Evolutionary conservation across 495 filamentous ascomycete species (phyloP), one percentile per base, ranked within the genome.

Genomic region (Trichoderma reesei): DNA sequence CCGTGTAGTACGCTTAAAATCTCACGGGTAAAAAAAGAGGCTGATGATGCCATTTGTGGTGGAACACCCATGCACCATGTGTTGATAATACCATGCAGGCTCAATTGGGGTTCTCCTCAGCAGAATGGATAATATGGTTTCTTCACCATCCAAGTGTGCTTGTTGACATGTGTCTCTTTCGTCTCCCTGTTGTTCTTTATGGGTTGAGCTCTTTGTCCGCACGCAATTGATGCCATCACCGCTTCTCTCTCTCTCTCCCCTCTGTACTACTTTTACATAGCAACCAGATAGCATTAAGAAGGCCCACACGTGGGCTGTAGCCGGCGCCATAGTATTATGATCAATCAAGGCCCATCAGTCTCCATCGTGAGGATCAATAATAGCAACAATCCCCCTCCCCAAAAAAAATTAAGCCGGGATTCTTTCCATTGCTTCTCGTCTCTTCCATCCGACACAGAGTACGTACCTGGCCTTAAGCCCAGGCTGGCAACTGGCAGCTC

Each of bases 401-500:
- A n/a, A n/a, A n/a, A n/a, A n/a, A n/a, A 33, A 26, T 26, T 56
- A 20, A 56, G 11, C 51, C 51, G 51, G 51, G 51, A 56, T 10
- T 56, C 34, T 56, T 13, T 10, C n/a, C n/a, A n/a, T n/a, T n/a
- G n/a, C n/a, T n/a, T 14, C 18, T 56, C 20, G 51, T 8, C 31
- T 20, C 1, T 5, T 26, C n/a, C 46, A 10, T 8, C 41, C n/a
- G n/a, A n/a, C n/a, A 6, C 6, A 6, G 51, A 26, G 51, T 56
- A 56, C 51, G 51, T 56, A 56, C 51, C 34, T 33, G 20, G 51
- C 51, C 4, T 56, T 56, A 56, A 56, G 37, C 51, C 51, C 20
- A 56, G 51, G 20, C 51, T 56, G 51, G 51, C 51, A 56, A 26
- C 51, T 56, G 3, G 51, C n/a, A n/a, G n/a, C n/a, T n/a, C n/a